Conservation (phyloP, 2,329 filamentous ascomycete species). For the Ilyonectria destructans region DNA sequence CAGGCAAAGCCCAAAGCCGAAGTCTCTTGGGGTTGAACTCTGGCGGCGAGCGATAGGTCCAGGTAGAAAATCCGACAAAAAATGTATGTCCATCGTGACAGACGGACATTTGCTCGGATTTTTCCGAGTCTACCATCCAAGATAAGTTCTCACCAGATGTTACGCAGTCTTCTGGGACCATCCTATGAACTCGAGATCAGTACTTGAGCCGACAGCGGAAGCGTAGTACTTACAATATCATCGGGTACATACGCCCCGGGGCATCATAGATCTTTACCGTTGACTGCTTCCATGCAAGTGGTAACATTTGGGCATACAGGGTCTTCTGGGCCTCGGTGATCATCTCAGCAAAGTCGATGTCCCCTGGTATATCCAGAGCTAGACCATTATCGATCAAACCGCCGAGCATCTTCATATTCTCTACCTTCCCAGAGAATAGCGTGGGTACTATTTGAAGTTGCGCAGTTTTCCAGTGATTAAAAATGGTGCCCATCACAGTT, state of each 20-base stretch:
- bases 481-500: not conserved
- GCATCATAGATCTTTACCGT: not conserved
- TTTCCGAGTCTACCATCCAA: not conserved
- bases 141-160: not conserved
- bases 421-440: not conserved
- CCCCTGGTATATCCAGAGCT: not conserved
- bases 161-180: constrained; percentile 1
- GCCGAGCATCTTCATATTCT: not conserved
- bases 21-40: not conserved
- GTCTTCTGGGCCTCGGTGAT: constrained; percentile 8
- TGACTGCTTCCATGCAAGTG: constrained; percentile 1
- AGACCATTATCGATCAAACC: constrained; percentile 3
- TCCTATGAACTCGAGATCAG: not conserved
- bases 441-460: not conserved
- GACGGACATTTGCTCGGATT: not conserved
- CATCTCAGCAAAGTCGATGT: constrained; percentile 3
- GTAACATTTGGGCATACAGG: constrained; percentile 5
- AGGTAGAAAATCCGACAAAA: constrained; percentile 10
- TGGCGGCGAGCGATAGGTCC: not conserved
- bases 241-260: not conserved
- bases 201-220: not conserved
- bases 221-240: constrained; percentile 13
- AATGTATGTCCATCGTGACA: constrained; percentile 16
- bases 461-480: not conserved
- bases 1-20: not conserved